phyloP scores from a whole-genome alignment of 129 eudicot species.

The Silybum marianum region DNA sequence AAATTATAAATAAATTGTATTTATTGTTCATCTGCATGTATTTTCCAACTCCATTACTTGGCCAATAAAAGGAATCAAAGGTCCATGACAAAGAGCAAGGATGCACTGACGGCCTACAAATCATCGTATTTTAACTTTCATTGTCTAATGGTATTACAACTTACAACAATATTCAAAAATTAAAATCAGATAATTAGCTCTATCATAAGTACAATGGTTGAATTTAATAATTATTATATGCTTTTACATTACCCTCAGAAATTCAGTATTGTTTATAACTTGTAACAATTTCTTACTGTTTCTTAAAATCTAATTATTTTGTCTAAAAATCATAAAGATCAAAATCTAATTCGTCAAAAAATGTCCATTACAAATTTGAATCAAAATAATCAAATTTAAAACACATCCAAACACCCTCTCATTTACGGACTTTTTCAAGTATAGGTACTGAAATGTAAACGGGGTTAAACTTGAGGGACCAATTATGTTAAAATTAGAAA shows the following conservation, averaged over 20 bases:
- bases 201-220: neutral
- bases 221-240: neutral
- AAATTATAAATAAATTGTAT: neutral
- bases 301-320: neutral
- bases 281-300: neutral
- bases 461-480: slow-evolving; percentile 9
- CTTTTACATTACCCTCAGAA: neutral
- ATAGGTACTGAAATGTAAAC: neutral
- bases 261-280: neutral
- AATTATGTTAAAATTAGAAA: slow-evolving; percentile 8
- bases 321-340: neutral
- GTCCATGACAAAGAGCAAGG: neutral
- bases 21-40: neutral
- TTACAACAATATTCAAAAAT: neutral
- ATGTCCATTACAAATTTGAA: neutral
- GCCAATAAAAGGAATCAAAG: neutral
- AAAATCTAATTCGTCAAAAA: neutral
- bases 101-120: neutral
- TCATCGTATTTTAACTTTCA: neutral
- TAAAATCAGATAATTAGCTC: neutral
- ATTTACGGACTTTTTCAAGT: neutral
- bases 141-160: neutral
- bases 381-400: neutral
- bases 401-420: neutral
- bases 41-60: neutral